Conservation (phyloP, 2,329 filamentous ascomycete genomes). For the Aspergillus arachidicola region DNA sequence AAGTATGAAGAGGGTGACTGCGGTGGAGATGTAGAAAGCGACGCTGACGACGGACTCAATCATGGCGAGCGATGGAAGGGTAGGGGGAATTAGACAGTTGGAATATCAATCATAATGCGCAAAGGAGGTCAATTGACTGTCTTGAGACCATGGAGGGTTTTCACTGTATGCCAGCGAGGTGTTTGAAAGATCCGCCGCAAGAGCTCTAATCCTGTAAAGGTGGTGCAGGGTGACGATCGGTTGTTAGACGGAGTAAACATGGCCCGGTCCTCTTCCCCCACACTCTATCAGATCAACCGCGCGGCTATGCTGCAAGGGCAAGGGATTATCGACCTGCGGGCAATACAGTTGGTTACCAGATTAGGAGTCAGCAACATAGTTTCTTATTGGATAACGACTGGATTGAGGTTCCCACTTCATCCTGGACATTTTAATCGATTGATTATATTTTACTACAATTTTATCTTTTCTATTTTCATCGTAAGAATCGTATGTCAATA, state of each 20-base stretch:
- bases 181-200: background rate
- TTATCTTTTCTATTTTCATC: background rate
- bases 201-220: background rate
- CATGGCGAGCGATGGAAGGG: conserved; percentile 26
- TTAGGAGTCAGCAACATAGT: background rate
- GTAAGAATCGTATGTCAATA: background rate
- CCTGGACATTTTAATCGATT: background rate
- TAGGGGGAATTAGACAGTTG: background rate
- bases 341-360: background rate
- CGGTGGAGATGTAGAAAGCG: conserved; percentile 49
- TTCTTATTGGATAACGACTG: background rate
- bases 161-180: background rate
- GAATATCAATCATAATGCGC: background rate
- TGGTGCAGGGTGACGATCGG: background rate
- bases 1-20: conserved; percentile 54
- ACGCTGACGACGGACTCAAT: conserved; percentile 39
- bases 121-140: background rate
- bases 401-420: background rate
- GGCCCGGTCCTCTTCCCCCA: conserved; percentile 11
- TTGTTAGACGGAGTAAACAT: conserved; percentile 15
- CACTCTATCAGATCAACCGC: conserved; percentile 9
- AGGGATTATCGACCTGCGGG: background rate
- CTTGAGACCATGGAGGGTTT: background rate
- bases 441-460: background rate
- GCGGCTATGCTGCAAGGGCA: conserved; percentile 8